Percentiles rank a stretch among this genome's conserved stretches.
Conservation (phyloP, 345 rosid species). For the Salix arbutifolia region DNA sequence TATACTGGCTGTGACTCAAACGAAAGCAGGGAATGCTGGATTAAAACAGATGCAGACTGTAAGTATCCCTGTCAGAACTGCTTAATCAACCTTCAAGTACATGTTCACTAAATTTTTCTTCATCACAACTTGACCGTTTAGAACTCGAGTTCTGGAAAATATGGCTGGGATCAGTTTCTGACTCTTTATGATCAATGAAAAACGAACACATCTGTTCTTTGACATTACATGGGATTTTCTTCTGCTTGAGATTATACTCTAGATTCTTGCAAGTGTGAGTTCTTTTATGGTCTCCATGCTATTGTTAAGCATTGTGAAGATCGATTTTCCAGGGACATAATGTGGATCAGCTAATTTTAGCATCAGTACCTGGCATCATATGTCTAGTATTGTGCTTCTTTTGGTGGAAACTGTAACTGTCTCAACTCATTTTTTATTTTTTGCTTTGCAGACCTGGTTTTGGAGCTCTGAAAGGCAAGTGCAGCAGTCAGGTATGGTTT, state of each 20-base stretch:
- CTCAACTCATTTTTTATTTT: slow-evolving; percentile 12
- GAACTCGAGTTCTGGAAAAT: background rate
- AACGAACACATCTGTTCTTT: background rate
- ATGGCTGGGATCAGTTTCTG: background rate
- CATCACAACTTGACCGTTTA: background rate
- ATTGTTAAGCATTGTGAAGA: background rate
- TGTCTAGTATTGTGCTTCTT: background rate
- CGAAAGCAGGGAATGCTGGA: slow-evolving; percentile 73
- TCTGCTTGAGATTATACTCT: background rate
- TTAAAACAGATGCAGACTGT: slow-evolving; percentile 81
- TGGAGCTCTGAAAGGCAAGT: slow-evolving; percentile 56
- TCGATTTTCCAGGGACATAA: background rate
- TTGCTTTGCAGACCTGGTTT: slow-evolving; percentile 52
- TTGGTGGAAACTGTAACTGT: background rate
- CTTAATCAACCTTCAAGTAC: background rate
- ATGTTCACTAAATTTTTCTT: background rate
- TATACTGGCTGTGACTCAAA: slow-evolving; percentile 44
- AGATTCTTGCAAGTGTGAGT: background rate
- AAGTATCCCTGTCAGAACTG: slow-evolving; percentile 32
- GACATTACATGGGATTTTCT: background rate
- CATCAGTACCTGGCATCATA: background rate
- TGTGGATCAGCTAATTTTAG: background rate
- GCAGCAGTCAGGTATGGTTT: slow-evolving; percentile 17
- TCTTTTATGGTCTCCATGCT: background rate
- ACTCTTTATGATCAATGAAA: background rate